These are phyloP conservation scores for Xylaria sp. DNA, from an alignment of 2,329 filamentous ascomycete genomes.

Conservation along the genomic window DNA sequence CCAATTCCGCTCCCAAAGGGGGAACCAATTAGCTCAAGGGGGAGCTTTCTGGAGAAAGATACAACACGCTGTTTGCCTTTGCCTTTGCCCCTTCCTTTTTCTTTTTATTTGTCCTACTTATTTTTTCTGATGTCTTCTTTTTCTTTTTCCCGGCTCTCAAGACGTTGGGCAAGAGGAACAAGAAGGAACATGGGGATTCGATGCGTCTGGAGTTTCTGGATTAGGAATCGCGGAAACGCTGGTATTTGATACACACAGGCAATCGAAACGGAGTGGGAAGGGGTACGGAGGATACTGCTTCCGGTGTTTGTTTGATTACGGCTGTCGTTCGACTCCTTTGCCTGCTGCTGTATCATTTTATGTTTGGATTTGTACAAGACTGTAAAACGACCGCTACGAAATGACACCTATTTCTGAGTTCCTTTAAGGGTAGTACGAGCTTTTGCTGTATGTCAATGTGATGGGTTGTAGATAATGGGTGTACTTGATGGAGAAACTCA, in stretches of 20 bases:
- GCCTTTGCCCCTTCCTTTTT: neutral
- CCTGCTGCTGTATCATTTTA: slow-evolving; percentile 12
- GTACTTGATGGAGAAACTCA: neutral
- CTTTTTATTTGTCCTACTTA: neutral
- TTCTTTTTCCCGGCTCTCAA: neutral
- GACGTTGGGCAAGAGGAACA: neutral
- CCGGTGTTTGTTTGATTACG: neutral
- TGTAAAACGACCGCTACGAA: slow-evolving; percentile 25
- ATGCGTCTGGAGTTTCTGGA: slow-evolving; percentile 16
- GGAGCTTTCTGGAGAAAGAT: neutral
- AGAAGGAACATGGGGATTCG: neutral
- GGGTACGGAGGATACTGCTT: neutral
- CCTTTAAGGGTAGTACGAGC: neutral
- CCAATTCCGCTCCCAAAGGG: neutral
- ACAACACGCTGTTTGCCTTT: neutral
- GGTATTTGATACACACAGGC: slow-evolving; percentile 16
- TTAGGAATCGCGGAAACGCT: neutral
- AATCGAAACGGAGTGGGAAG: neutral
- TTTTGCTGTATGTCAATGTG: neutral
- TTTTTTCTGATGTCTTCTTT: neutral
- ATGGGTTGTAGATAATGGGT: neutral
- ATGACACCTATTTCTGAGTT: slow-evolving; percentile 24
- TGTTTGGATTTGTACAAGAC: slow-evolving; percentile 27
- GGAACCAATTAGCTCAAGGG: neutral
- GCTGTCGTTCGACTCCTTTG: slow-evolving; percentile 13